These are phyloP conservation scores for Elsinoe necatrix DNA, from an alignment of 2,329 filamentous ascomycete species.

Conservation along the genomic window DNA sequence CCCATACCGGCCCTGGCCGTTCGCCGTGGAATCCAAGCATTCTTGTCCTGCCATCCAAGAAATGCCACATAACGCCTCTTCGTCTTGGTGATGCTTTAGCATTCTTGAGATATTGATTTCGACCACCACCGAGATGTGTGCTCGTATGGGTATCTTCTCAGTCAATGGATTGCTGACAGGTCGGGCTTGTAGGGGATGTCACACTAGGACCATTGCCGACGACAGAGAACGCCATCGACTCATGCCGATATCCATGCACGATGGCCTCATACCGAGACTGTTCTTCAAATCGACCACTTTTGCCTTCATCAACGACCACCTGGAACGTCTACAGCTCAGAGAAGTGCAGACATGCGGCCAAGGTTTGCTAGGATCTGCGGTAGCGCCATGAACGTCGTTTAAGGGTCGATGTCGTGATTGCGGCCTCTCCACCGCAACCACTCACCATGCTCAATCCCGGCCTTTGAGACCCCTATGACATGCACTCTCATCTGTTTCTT, in stretches of 20 bases:
- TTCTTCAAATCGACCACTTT: neutral
- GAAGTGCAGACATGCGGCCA: neutral
- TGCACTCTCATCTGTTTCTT: neutral
- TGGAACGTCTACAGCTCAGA: neutral
- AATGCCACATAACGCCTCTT: neutral
- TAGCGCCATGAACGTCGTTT: slow-evolving; percentile 5
- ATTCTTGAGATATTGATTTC: neutral
- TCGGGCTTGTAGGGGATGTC: too few relatives aligned
- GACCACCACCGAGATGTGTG: neutral
- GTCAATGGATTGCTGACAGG: too few relatives aligned
- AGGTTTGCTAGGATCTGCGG: neutral
- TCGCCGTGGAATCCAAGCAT: neutral
- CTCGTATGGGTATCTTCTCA: too few relatives aligned
- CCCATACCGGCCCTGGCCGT: too few relatives aligned
- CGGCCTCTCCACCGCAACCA: slow-evolving; percentile 5
- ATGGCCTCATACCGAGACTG: neutral
- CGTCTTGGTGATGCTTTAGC: slow-evolving; percentile 1
- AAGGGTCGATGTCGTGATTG: slow-evolving; percentile 12
- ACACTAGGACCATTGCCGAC: neutral
- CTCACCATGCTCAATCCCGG: slow-evolving; percentile 5
- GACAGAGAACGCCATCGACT: neutral
- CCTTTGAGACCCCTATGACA: slow-evolving; percentile 10
- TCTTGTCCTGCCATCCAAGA: neutral
- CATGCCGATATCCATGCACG: slow-evolving; percentile 3
- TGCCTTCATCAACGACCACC: neutral